A percentile compares a stretch with the other conserved stretches of the same genome.
Evolutionary conservation across 1,139 yeast species (phyloP).

Genomic region (Yamadazyma mexicana): DNA sequence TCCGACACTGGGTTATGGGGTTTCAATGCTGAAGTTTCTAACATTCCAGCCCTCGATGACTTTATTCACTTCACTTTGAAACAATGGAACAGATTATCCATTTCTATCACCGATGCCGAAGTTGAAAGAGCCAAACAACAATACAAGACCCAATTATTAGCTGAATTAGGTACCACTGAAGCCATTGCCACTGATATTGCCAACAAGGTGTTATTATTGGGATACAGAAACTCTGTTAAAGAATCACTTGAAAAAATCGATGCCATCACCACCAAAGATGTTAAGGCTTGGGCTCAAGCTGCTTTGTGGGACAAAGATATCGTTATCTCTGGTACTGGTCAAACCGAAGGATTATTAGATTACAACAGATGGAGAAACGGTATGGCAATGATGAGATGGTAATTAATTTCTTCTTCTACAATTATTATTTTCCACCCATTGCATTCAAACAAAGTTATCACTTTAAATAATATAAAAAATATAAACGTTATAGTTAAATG

Average conservation of each 20-base stretch:
- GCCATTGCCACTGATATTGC: conserved; percentile 62
- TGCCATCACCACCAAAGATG: conserved; percentile 56
- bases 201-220: conserved; percentile 55
- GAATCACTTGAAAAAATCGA: conserved; percentile 66
- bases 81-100: conserved; percentile 83
- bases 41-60: conserved; percentile 64
- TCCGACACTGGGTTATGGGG: conserved; percentile 86
- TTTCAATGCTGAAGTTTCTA: conserved; percentile 63
- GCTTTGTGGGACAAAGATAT: conserved; percentile 83
- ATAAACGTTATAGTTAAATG: conserved; percentile 41
- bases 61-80: conserved; percentile 75
- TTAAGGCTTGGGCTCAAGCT: conserved; percentile 72
- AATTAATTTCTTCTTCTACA: conserved; percentile 14
- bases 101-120: conserved; percentile 74
- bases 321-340: conserved; percentile 81
- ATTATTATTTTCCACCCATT: conserved; percentile 3
- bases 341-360: conserved; percentile 78
- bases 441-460: conserved; percentile 7
- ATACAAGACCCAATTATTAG: conserved; percentile 61
- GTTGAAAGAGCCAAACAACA: conserved; percentile 73
- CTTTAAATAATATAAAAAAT: conserved; percentile 3
- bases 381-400: conserved; percentile 83
- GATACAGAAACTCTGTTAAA: conserved; percentile 58
- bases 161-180: conserved; percentile 44
- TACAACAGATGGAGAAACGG: conserved; percentile 84